Evolutionary conservation across 495 filamentous ascomycete genomes (phyloP).

Genomic region (Cairneyella variabilis): DNA sequence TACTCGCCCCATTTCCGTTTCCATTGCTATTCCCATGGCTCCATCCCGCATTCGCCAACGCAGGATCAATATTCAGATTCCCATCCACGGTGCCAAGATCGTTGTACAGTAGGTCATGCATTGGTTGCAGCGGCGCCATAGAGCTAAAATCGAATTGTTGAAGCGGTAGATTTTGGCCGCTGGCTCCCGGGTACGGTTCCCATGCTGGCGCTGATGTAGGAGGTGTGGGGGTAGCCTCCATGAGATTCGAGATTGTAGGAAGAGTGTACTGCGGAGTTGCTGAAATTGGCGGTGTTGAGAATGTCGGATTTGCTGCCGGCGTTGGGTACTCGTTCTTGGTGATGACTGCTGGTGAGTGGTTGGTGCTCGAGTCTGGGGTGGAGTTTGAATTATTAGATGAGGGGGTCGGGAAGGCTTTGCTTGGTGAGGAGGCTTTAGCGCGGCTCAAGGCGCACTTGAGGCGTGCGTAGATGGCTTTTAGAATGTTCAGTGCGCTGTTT

Average conservation of each 20-base stretch:
- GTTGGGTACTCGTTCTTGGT: neutral
- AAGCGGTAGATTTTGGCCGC: conserved; percentile 21
- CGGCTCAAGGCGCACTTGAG: conserved; percentile 39
- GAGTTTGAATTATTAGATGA: neutral
- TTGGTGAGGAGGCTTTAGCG: neutral
- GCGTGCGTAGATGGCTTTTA: conserved; percentile 41
- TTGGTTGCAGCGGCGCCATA: conserved; percentile 50
- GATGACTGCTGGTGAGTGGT: neutral
- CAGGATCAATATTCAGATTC: conserved; percentile 6
- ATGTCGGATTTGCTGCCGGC: neutral
- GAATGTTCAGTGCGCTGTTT: conserved; percentile 46
- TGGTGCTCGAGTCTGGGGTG: neutral
- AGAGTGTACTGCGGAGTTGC: conserved; percentile 12
- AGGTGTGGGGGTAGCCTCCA: conserved; percentile 8
- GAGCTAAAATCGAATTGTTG: conserved; percentile 41
- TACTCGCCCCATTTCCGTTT: neutral
- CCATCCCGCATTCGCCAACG: neutral
- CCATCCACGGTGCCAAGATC: conserved; percentile 36
- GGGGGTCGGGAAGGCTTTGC: neutral
- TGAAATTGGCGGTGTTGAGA: conserved; percentile 1
- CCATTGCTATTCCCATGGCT: neutral
- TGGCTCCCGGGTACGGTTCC: conserved; percentile 10
- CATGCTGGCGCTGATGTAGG: neutral
- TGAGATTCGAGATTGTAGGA: conserved; percentile 19
- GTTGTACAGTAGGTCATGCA: conserved; percentile 49